Percentiles rank a stretch among this genome's conserved stretches.
These are phyloP conservation scores for Spathaspora sp. DNA, from an alignment of 805 yeast genomes.

Conservation along the genomic window DNA sequence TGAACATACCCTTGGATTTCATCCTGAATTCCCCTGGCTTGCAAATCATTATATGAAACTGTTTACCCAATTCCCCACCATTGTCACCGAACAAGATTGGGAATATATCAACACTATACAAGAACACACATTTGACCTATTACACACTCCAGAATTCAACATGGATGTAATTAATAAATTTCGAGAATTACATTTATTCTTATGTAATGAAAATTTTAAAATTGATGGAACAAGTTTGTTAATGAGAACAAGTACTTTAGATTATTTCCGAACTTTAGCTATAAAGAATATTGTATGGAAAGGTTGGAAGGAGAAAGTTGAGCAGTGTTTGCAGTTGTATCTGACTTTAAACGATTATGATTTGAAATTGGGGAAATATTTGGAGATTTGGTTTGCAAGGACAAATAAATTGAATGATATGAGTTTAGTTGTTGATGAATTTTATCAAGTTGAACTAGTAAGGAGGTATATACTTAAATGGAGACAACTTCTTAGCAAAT, in stretches of 20 bases:
- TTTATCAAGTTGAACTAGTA: background rate
- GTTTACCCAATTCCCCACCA: slow-evolving; percentile 17
- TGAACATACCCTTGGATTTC: slow-evolving; percentile 23
- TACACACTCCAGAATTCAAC: slow-evolving; percentile 6
- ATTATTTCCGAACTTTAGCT: slow-evolving; percentile 7
- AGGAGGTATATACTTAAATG: background rate
- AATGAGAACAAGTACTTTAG: slow-evolving; percentile 26
- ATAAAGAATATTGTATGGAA: slow-evolving; percentile 7
- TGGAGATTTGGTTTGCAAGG: background rate
- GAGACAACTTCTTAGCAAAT: background rate
- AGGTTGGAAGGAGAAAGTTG: slow-evolving; percentile 20
- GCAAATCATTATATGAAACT: slow-evolving; percentile 20
- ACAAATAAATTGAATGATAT: background rate
- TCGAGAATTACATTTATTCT: slow-evolving; percentile 18
- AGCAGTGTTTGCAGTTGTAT: slow-evolving; percentile 12
- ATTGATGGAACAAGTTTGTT: slow-evolving; percentile 18
- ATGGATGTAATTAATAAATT: slow-evolving; percentile 20
- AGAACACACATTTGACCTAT: slow-evolving; percentile 5
- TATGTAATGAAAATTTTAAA: slow-evolving; percentile 9
- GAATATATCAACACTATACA: slow-evolving; percentile 13
- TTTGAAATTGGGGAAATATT: background rate
- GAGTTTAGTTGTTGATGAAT: background rate
- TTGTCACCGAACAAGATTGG: slow-evolving; percentile 15
- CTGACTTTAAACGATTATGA: background rate
- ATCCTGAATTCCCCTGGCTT: slow-evolving; percentile 16